A percentile compares a stretch with the other conserved stretches of the same genome.
phyloP scores from a whole-genome alignment of 768 basidiomycete species.

The Phaffia tasmanica region DNA sequence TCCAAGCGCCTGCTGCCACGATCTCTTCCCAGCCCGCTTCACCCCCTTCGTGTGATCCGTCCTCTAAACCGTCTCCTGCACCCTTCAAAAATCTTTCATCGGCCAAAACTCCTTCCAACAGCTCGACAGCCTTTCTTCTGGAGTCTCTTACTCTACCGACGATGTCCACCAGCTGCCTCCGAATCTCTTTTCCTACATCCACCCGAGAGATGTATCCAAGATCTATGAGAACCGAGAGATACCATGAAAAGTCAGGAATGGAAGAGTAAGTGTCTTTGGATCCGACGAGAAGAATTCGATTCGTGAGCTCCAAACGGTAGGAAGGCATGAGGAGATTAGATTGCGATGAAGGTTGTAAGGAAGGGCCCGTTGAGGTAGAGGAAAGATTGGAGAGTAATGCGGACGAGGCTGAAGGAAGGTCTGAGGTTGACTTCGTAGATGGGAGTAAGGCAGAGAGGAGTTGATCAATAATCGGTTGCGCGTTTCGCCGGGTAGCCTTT shows the following conservation, averaged over 20 bases:
- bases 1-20: conserved; percentile 90
- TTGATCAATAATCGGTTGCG: conserved; percentile 82
- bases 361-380: neutral
- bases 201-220: conserved; percentile 76
- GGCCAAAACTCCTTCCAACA: conserved; percentile 68
- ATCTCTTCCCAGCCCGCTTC: conserved; percentile 60
- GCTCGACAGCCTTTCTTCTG: conserved; percentile 65
- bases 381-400: conserved; percentile 21
- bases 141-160: conserved; percentile 56
- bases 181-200: conserved; percentile 62
- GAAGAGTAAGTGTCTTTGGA: conserved; percentile 74
- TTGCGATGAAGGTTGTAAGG: conserved; percentile 44
- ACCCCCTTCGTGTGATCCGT: conserved; percentile 45
- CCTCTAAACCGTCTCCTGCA: conserved; percentile 35
- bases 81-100: conserved; percentile 65
- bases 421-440: conserved; percentile 37
- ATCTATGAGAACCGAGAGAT: conserved; percentile 85
- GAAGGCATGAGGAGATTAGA: conserved; percentile 53
- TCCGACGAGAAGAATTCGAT: conserved; percentile 74
- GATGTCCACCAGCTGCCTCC: conserved; percentile 76
- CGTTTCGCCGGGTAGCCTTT: conserved; percentile 71
- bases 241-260: conserved; percentile 93
- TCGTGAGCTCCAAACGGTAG: conserved; percentile 72
- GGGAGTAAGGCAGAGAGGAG: conserved; percentile 75
- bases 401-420: conserved; percentile 24